These are phyloP conservation scores for Suhomyces prunicola DNA, from an alignment of 805 yeast species.

Conservation along the genomic window DNA sequence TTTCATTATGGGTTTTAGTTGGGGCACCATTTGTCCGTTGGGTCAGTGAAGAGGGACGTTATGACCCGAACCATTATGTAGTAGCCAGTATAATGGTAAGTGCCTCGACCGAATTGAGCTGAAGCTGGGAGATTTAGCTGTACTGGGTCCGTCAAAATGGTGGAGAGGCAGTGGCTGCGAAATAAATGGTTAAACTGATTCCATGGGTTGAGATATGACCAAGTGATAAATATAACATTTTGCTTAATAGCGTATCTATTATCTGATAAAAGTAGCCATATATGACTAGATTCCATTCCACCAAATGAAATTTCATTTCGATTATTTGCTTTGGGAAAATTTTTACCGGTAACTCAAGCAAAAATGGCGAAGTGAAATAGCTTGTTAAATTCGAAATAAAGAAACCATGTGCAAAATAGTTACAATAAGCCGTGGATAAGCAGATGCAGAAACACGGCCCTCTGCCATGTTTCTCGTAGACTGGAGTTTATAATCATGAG, in stretches of 20 bases:
- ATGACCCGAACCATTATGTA: slow-evolving; percentile 20
- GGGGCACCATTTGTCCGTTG: slow-evolving; percentile 19
- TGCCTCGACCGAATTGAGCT: slow-evolving; percentile 37
- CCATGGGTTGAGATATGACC: neutral
- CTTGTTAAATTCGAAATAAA: too few relatives aligned
- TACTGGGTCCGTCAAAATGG: neutral
- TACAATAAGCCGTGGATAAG: neutral
- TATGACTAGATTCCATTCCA: neutral
- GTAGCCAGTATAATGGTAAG: slow-evolving; percentile 42
- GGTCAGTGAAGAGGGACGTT: neutral
- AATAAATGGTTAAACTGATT: neutral
- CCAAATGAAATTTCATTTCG: neutral
- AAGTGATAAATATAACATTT: neutral
- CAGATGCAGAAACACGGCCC: neutral
- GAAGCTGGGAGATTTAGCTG: neutral
- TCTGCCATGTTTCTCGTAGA: neutral
- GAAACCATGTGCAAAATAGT: neutral
- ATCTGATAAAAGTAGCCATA: neutral
- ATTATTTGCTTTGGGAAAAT: neutral
- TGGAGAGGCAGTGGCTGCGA: neutral
- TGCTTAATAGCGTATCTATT: neutral
- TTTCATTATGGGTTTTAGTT: slow-evolving; percentile 41
- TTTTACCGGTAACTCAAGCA: neutral
- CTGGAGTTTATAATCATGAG: too few relatives aligned
- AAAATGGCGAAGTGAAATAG: neutral